Evolutionary conservation across 176 grass and related monocot species (phyloP).

Genomic region (Saccharum officinarum): DNA sequence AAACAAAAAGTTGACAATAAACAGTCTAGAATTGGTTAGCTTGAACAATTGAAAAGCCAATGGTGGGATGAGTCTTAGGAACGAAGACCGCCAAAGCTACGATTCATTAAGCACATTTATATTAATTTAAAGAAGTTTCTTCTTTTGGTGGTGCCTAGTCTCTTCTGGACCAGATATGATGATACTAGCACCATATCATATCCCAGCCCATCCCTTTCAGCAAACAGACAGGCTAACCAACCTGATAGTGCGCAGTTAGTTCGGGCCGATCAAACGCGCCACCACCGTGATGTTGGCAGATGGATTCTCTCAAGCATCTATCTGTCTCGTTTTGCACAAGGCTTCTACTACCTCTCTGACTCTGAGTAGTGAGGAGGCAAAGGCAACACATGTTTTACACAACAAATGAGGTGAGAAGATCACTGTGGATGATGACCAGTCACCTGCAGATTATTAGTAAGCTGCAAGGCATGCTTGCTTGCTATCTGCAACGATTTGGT

Average conservation of each 20-base stretch:
- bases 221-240: slow-evolving; percentile 31
- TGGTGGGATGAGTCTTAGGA: not conserved
- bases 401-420: not conserved
- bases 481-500: slow-evolving; percentile 3
- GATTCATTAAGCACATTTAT: not conserved
- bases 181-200: not conserved
- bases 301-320: not conserved
- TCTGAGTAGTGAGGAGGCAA: not conserved
- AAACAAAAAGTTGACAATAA: not conserved
- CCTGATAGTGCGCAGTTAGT: slow-evolving; percentile 9
- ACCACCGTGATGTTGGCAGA: slow-evolving; percentile 18
- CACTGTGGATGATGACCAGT: slow-evolving; percentile 4
- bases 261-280: slow-evolving; percentile 6
- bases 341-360: not conserved
- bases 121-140: not conserved
- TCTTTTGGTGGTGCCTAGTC: slow-evolving; percentile 24
- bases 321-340: slow-evolving; percentile 40
- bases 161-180: slow-evolving; percentile 22
- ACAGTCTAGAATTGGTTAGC: not conserved
- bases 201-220: not conserved
- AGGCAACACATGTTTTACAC: slow-evolving; percentile 7
- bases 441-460: slow-evolving; percentile 21
- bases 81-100: not conserved
- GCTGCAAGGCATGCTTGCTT: slow-evolving; percentile 12
- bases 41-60: not conserved